phyloP scores from a whole-genome alignment of 768 basidiomycete species.

The Leucosporidium scottii region DNA sequence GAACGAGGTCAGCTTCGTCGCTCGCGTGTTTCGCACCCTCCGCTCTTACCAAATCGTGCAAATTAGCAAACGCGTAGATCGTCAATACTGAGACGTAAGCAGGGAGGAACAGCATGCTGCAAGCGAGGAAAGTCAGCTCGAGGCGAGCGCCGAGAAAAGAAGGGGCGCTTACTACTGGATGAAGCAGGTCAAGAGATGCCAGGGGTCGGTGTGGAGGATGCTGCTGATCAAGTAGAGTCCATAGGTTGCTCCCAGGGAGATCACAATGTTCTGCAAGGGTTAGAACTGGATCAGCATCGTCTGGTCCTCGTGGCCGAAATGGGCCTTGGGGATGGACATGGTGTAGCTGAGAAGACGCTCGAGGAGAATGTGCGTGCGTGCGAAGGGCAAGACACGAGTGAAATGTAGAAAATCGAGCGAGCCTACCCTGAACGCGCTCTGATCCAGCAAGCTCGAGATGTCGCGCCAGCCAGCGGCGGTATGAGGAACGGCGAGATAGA shows the following conservation, averaged over 20 bases:
- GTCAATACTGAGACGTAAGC: constrained; percentile 42
- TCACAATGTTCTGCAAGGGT: constrained; percentile 3
- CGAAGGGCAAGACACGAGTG: too few species aligned
- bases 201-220: constrained; percentile 42
- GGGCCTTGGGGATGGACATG: too few species aligned
- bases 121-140: background rate
- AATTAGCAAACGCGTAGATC: constrained; percentile 41
- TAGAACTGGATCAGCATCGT: constrained; percentile 32
- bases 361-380: too few species aligned
- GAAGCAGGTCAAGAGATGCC: constrained; percentile 44
- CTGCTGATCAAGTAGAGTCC: constrained; percentile 62
- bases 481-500: constrained; percentile 75
- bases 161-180: constrained; percentile 35
- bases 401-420: too few species aligned
- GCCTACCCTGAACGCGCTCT: constrained; percentile 42
- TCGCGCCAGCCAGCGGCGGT: constrained; percentile 66
- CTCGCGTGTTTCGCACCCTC: background rate
- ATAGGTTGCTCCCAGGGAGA: constrained; percentile 59
- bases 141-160: background rate
- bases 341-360: too few species aligned
- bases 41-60: constrained; percentile 57
- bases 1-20: background rate
- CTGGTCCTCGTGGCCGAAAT: constrained; percentile 47
- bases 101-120: constrained; percentile 50
- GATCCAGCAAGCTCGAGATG: constrained; percentile 42